Percentiles rank a stretch among this genome's conserved stretches.
Conservation (phyloP, 192 early-diverging fungal genomes). For the Phycomyces blakesleeanus region DNA sequence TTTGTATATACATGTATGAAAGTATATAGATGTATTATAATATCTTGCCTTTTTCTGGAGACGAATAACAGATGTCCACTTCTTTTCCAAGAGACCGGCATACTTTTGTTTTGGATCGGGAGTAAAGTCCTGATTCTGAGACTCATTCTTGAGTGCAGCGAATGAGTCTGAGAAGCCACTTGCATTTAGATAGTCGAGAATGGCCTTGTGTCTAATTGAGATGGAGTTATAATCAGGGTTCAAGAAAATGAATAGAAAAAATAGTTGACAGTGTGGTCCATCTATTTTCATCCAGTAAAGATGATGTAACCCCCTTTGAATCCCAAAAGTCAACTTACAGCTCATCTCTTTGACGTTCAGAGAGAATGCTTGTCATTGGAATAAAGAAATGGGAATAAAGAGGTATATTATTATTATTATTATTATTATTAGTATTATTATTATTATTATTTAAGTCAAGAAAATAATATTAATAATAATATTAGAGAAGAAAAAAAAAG, state of each 20-base stretch:
- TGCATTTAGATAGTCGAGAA: slow-evolving; percentile 85
- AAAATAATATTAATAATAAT: no score
- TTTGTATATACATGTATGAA: no score
- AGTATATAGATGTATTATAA: no score
- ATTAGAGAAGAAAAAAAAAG: no score
- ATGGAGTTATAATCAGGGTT: slow-evolving; percentile 2
- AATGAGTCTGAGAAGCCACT: slow-evolving; percentile 69
- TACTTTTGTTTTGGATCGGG: slow-evolving; percentile 75
- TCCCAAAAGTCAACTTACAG: slow-evolving; percentile 48
- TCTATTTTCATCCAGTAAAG: not conserved
- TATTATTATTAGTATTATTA: no score
- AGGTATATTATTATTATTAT: not conserved
- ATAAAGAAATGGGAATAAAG: slow-evolving; percentile 7
- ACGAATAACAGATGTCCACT: slow-evolving; percentile 94
- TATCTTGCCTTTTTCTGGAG: slow-evolving; percentile 79
- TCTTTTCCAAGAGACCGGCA: slow-evolving; percentile 80
- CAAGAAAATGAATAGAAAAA: no score
- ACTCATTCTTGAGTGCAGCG: slow-evolving; percentile 66
- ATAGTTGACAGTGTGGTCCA: not conserved
- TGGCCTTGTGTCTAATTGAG: slow-evolving; percentile 61
- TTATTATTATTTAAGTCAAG: no score
- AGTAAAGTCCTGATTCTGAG: slow-evolving; percentile 66
- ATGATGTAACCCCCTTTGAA: no score
- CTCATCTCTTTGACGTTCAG: slow-evolving; percentile 72
- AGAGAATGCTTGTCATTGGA: slow-evolving; percentile 51